phyloP scores from a whole-genome alignment of 129 eudicot species.

The carrot (Daucus carota) region DH1_v3.0 NC_030385.2:44559501-44560000 shows the following conservation, averaged over 20 bases:
- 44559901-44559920: slow-evolving; percentile 2
- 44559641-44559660: not conserved
- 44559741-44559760: not conserved
- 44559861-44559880: not conserved
- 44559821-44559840: not conserved
- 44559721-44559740: not conserved
- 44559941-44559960: too few relatives aligned
- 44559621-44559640: not conserved
- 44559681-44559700: not conserved
- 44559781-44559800: slow-evolving; percentile 9
- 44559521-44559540: too few relatives aligned
- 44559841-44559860: not conserved
- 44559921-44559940: not conserved
- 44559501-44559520: too few relatives aligned
- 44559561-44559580: too few relatives aligned
- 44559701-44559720: not conserved
- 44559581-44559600: too few relatives aligned
- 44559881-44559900: slow-evolving; percentile 1
- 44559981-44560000: too few relatives aligned
- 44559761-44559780: slow-evolving; percentile 1
- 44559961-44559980: too few relatives aligned
- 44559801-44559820: not conserved
- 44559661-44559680: not conserved
- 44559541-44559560: too few relatives aligned
- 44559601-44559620: not conserved